Conservation (phyloP, 139 green algal species). For the Chlorella sp. region DNA sequence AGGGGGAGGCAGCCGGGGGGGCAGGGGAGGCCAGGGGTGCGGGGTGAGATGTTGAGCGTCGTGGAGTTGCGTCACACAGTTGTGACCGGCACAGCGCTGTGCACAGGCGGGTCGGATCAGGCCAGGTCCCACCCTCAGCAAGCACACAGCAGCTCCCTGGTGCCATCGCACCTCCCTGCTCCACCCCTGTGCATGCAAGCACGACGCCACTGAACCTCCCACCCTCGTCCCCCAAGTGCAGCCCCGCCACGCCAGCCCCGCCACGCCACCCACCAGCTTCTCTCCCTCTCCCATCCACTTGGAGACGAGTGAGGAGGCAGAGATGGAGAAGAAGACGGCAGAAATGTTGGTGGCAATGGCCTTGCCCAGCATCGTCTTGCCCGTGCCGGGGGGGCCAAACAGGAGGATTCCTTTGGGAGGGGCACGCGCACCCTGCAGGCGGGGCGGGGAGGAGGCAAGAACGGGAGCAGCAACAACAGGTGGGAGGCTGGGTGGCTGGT, state of each 20-base stretch:
- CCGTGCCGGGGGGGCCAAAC: constrained; percentile 87
- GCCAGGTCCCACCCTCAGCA: background rate
- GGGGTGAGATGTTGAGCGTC: too few species aligned
- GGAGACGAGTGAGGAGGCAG: constrained; percentile 90
- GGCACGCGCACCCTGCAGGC: constrained; percentile 74
- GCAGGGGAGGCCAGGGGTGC: background rate
- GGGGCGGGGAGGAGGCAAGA: background rate
- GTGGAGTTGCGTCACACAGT: too few species aligned
- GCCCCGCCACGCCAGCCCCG: background rate
- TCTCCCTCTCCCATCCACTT: constrained; percentile 99
- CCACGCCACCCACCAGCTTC: constrained; percentile 86
- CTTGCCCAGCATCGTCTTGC: constrained; percentile 97
- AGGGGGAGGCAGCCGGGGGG: background rate
- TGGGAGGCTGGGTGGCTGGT: too few species aligned
- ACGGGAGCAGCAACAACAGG: background rate
- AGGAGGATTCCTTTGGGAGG: constrained; percentile 93
- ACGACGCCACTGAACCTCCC: background rate
- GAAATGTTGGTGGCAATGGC: constrained; percentile 95
- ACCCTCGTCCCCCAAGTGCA: background rate
- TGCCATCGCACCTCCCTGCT: background rate
- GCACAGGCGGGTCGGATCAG: background rate
- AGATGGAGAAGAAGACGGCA: constrained; percentile 99
- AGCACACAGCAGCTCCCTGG: background rate
- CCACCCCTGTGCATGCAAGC: background rate
- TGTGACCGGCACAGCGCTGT: too few species aligned